These are phyloP conservation scores for Ogataea pignaliae DNA, from an alignment of 805 yeast species.

Conservation along the genomic window DNA sequence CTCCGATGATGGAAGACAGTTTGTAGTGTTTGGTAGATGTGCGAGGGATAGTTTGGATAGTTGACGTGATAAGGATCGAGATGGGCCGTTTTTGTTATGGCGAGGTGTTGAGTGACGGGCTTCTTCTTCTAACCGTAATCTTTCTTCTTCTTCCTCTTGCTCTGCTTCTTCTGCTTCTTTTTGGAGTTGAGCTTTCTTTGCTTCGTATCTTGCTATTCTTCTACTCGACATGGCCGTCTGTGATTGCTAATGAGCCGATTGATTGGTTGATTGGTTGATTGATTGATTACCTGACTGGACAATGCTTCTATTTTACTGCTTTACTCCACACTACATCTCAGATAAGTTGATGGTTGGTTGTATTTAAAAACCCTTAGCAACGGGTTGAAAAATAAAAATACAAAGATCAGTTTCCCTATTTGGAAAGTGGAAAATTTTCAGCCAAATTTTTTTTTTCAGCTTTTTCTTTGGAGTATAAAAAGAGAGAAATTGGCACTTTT, in stretches of 20 bases:
- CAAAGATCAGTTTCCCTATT: background rate
- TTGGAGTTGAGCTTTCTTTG: constrained; percentile 16
- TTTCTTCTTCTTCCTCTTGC: constrained; percentile 2
- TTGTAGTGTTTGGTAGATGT: constrained; percentile 17
- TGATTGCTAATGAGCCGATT: no score
- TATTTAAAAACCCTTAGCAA: no score
- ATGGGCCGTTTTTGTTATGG: background rate
- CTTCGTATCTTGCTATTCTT: constrained; percentile 30
- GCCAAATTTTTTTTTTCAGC: constrained; percentile 1
- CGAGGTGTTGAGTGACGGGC: no score
- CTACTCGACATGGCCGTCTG: constrained; percentile 22
- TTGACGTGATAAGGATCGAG: constrained; percentile 2
- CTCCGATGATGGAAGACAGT: constrained; percentile 32
- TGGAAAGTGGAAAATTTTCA: background rate
- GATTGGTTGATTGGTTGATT: no score
- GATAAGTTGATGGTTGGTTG: no score
- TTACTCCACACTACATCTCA: no score
- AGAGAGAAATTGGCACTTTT: background rate
- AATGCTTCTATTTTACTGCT: no score
- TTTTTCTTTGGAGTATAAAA: no score
- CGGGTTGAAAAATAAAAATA: no score
- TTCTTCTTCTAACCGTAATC: no score
- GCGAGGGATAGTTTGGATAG: constrained; percentile 1
- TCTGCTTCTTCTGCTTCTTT: constrained; percentile 21
- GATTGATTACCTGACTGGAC: no score